These are phyloP conservation scores for Russula sp. DNA, from an alignment of 768 basidiomycete genomes.

Conservation along the genomic window DNA sequence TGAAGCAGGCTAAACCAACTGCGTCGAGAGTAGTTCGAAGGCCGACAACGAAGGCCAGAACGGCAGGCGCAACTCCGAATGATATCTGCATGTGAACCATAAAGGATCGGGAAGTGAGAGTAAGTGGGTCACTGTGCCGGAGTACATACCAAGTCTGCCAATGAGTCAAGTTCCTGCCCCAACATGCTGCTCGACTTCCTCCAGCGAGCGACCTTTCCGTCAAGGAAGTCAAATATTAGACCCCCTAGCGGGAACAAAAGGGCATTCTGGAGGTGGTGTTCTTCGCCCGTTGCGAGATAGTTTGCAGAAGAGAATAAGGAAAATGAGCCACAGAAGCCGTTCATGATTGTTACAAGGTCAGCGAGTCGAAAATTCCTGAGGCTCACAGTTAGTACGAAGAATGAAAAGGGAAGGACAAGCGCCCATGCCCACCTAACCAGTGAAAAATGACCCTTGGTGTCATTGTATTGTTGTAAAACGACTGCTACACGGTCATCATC, in stretches of 20 bases:
- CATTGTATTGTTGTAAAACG: constrained; percentile 76
- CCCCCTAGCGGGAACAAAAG: constrained; percentile 86
- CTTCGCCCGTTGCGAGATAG: constrained; percentile 79
- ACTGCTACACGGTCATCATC: constrained; percentile 34
- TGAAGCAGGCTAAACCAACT: constrained; percentile 80
- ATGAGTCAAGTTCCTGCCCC: constrained; percentile 95
- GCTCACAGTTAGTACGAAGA: constrained; percentile 19
- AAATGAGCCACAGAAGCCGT: constrained; percentile 95
- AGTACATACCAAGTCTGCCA: constrained; percentile 83
- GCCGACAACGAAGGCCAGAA: constrained; percentile 87
- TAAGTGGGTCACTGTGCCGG: constrained; percentile 10
- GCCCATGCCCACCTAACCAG: constrained; percentile 72
- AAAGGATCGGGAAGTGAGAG: constrained; percentile 16
- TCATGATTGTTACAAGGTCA: constrained; percentile 98
- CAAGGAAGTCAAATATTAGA: constrained; percentile 95
- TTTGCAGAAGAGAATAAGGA: constrained; percentile 92
- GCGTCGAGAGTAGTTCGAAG: constrained; percentile 90
- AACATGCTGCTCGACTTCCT: constrained; percentile 92
- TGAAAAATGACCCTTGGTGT: constrained; percentile 94
- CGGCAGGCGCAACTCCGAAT: constrained; percentile 95
- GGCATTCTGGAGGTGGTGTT: constrained; percentile 81
- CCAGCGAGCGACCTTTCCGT: constrained; percentile 98
- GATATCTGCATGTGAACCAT: constrained; percentile 64
- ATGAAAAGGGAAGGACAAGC: constrained; percentile 14
- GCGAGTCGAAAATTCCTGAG: constrained; percentile 94